Evolutionary conservation across 2,329 filamentous ascomycete genomes (phyloP).

Genomic region (Trichophyton benhamiae): DNA sequence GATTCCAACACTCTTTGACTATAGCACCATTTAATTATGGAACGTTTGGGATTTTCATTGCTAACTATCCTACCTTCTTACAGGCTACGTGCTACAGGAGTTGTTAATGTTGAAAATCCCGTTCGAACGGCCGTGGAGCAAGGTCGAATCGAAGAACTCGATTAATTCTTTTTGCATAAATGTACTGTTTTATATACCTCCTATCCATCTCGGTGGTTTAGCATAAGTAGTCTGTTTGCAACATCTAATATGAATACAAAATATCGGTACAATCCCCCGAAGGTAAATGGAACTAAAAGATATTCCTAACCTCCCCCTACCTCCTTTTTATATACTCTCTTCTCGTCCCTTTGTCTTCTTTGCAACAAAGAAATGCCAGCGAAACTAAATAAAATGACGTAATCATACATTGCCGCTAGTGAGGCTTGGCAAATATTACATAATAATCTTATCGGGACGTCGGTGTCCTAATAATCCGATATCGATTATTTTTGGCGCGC

Average conservation of each 20-base stretch:
- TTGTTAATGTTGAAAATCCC: constrained; percentile 68
- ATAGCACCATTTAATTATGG: not conserved
- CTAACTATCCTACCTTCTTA: not conserved
- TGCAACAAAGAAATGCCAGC: not conserved
- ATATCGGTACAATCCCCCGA: not conserved
- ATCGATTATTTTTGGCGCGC: too few relatives aligned
- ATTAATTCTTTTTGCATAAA: constrained; percentile 20
- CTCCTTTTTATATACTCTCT: not conserved
- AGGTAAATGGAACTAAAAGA: not conserved
- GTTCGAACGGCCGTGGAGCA: constrained; percentile 57
- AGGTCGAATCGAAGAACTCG: constrained; percentile 58
- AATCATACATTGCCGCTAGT: not conserved
- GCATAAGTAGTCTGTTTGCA: not conserved
- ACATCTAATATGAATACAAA: not conserved
- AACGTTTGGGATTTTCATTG: not conserved
- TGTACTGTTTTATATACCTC: not conserved
- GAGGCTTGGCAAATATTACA: not conserved
- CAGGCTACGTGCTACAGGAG: constrained; percentile 58
- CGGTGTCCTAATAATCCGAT: not conserved
- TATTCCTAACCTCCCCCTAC: not conserved
- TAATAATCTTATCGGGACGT: not conserved
- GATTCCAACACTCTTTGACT: not conserved
- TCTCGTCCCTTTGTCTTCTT: not conserved
- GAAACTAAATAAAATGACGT: not conserved
- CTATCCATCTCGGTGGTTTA: not conserved